A percentile compares a stretch with the other conserved stretches of the same genome.
Conservation (phyloP, 2,329 filamentous ascomycete species). For the Oidium heveae region DNA sequence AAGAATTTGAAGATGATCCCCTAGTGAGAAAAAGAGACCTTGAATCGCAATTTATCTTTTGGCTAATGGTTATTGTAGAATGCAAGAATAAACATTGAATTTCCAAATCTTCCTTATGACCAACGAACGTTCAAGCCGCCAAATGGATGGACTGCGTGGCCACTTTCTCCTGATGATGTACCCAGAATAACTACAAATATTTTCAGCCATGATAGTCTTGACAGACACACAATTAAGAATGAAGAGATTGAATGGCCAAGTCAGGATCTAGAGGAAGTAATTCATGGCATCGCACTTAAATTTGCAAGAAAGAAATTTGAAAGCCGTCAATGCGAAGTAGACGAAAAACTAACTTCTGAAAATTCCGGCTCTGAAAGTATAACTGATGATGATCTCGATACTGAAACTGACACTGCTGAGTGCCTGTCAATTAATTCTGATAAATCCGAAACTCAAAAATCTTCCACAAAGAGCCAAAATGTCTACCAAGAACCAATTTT, state of each 20-base stretch:
- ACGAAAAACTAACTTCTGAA: conserved; percentile 2
- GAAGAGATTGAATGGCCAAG: conserved; percentile 24
- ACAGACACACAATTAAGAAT: conserved; percentile 25
- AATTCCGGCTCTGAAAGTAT: conserved; percentile 5
- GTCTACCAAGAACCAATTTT: conserved; percentile 21
- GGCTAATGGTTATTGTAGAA: background rate
- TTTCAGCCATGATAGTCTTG: conserved; percentile 21
- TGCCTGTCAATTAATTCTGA: background rate
- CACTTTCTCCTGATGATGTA: conserved; percentile 35
- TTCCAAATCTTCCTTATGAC: conserved; percentile 3
- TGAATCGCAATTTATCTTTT: background rate
- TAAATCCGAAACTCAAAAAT: no score
- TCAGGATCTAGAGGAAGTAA: conserved; percentile 38
- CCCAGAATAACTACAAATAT: conserved; percentile 29
- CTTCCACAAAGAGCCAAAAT: background rate
- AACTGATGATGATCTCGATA: background rate
- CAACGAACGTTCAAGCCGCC: conserved; percentile 23
- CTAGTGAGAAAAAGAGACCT: background rate
- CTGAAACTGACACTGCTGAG: background rate
- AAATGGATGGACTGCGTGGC: conserved; percentile 66
- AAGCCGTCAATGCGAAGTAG: conserved; percentile 12
- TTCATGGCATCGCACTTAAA: conserved; percentile 40
- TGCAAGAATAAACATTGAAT: conserved; percentile 5
- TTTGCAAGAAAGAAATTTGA: conserved; percentile 40
- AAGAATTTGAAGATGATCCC: conserved; percentile 3